A percentile compares a stretch with the other conserved stretches of the same genome.
These are phyloP conservation scores for Cucumis melo DNA, from an alignment of 306 rosid species.

Conservation along the genomic window DNA sequence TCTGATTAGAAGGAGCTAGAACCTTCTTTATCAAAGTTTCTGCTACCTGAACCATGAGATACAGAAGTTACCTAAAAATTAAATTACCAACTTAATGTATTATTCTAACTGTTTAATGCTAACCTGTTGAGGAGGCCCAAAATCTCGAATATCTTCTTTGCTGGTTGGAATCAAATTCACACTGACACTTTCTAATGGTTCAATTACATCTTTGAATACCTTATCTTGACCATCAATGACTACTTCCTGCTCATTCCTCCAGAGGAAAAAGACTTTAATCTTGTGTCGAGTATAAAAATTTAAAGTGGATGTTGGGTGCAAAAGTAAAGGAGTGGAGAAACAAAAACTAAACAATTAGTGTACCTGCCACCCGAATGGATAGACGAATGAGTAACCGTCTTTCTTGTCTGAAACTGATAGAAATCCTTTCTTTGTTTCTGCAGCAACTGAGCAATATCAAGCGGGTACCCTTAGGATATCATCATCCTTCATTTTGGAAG, in stretches of 20 bases:
- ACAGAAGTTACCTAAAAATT: not conserved
- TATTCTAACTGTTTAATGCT: not conserved
- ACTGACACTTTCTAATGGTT: constrained; percentile 79
- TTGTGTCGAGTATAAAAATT: not conserved
- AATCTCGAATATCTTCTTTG: constrained; percentile 71
- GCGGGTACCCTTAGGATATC: constrained; percentile 51
- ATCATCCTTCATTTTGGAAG: constrained; percentile 31
- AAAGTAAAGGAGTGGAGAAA: not conserved
- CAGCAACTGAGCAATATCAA: constrained; percentile 99
- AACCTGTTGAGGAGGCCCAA: constrained; percentile 76
- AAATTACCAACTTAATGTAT: not conserved
- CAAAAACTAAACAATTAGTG: constrained; percentile 11
- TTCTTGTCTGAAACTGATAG: constrained; percentile 48
- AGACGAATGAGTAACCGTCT: constrained; percentile 78
- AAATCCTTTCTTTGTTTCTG: constrained; percentile 76
- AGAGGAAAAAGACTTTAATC: not conserved
- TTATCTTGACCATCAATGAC: constrained; percentile 86
- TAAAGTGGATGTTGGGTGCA: constrained; percentile 13
- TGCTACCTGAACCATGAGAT: constrained; percentile 40
- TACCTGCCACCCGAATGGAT: constrained; percentile 99
- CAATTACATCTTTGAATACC: constrained; percentile 94
- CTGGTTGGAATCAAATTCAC: constrained; percentile 55
- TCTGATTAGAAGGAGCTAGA: constrained; percentile 78
- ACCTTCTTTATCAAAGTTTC: constrained; percentile 70
- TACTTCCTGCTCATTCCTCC: constrained; percentile 56